Conservation (phyloP, 441 rosid genomes). For the Euphorbia celastroides region DNA sequence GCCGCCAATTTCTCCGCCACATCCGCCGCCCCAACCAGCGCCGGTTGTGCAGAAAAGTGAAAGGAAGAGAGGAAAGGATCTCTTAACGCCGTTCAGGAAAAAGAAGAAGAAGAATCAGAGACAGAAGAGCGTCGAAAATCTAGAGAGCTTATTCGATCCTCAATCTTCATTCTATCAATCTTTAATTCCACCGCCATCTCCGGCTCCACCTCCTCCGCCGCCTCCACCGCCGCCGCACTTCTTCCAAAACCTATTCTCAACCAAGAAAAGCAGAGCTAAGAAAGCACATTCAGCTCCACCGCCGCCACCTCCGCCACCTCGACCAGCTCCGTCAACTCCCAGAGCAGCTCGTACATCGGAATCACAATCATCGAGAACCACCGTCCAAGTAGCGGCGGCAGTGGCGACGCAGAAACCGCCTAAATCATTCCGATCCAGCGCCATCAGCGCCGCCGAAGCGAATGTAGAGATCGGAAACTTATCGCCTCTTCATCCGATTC, state of each 20-base stretch:
- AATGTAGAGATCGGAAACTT: slow-evolving; percentile 27
- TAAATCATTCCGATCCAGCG: slow-evolving; percentile 27
- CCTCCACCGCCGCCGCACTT: slow-evolving; percentile 59
- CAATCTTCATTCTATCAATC: slow-evolving; percentile 24
- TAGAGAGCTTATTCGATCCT: slow-evolving; percentile 51
- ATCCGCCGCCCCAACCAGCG: slow-evolving; percentile 31
- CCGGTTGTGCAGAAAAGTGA: slow-evolving; percentile 27
- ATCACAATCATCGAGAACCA: slow-evolving; percentile 11
- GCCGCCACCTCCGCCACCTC: slow-evolving; percentile 40
- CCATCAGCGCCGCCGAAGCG: slow-evolving; percentile 16
- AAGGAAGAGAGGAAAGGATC: slow-evolving; percentile 63
- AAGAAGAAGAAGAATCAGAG: slow-evolving; percentile 63
- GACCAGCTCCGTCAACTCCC: slow-evolving; percentile 13
- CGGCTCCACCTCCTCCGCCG: slow-evolving; percentile 32
- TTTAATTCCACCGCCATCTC: slow-evolving; percentile 24
- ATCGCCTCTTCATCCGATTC: slow-evolving; percentile 47
- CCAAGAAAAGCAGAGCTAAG: slow-evolving; percentile 47
- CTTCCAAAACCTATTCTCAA: slow-evolving; percentile 47
- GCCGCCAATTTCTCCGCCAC: slow-evolving; percentile 11
- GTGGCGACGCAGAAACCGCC: slow-evolving; percentile 26
- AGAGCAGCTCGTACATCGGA: background rate
- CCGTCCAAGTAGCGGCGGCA: slow-evolving; percentile 8
- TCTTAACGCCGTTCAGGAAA: slow-evolving; percentile 43
- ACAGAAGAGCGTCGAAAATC: slow-evolving; percentile 78
- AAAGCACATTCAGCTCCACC: slow-evolving; percentile 22